These are phyloP conservation scores for Cicer chorassanicum DNA, from an alignment of 306 rosid genomes.

Conservation along the genomic window DNA sequence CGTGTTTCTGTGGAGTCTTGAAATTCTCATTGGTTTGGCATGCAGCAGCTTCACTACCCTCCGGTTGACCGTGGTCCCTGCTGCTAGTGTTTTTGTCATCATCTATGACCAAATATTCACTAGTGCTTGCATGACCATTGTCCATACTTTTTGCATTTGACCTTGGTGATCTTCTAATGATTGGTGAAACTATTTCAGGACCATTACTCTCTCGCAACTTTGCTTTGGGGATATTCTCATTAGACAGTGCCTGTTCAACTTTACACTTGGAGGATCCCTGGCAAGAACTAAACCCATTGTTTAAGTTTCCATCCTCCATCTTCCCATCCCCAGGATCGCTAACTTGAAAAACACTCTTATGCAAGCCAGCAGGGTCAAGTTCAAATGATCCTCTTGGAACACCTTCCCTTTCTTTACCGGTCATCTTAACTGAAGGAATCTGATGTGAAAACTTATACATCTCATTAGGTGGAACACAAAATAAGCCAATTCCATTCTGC, in stretches of 20 bases:
- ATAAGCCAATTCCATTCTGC: conserved; percentile 45
- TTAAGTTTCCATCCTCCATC: conserved; percentile 39
- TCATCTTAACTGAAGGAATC: conserved; percentile 74
- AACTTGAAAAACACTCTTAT: conserved; percentile 48
- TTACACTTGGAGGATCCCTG: conserved; percentile 43
- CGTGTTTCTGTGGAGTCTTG: conserved; percentile 57
- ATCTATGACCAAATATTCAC: conserved; percentile 36
- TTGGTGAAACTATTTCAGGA: conserved; percentile 42
- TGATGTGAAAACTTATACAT: conserved; percentile 78
- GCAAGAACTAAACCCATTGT: conserved; percentile 40
- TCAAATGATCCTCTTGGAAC: conserved; percentile 86
- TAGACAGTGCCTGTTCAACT: conserved; percentile 43
- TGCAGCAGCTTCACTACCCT: conserved; percentile 39
- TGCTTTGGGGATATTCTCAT: conserved; percentile 39
- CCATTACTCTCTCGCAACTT: conserved; percentile 38
- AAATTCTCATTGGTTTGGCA: conserved; percentile 46
- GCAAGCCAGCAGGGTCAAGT: conserved; percentile 84
- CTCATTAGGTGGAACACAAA: conserved; percentile 62
- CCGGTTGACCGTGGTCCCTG: conserved; percentile 31
- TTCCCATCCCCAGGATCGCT: conserved; percentile 44
- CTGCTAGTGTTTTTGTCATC: conserved; percentile 37
- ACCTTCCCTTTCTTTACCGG: conserved; percentile 73
- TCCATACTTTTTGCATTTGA: conserved; percentile 35
- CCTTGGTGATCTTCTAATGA: conserved; percentile 58
- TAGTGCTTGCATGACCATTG: conserved; percentile 42